Evolutionary conservation across 306 rosid species (phyloP).

Genomic region (Vigna trinervia): DNA sequence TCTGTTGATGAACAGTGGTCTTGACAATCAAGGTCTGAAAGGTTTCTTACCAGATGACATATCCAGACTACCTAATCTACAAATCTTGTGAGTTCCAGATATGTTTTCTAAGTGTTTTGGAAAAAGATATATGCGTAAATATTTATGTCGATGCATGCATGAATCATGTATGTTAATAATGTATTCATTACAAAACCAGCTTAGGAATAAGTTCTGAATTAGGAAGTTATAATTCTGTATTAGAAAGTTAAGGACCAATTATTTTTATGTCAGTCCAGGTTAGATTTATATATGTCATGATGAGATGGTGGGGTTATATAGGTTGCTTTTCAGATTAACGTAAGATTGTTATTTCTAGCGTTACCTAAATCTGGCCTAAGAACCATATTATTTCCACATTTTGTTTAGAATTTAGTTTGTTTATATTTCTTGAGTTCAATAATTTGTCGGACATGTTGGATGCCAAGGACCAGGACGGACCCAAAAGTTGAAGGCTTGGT

Average conservation of each 20-base stretch:
- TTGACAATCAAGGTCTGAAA: slow-evolving; percentile 74
- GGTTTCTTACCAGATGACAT: slow-evolving; percentile 68
- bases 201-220: background rate
- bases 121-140: background rate
- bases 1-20: slow-evolving; percentile 62
- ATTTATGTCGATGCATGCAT: slow-evolving; percentile 2
- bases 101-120: background rate
- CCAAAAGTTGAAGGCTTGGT: background rate
- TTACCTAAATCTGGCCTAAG: background rate
- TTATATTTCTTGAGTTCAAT: background rate
- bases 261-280: background rate
- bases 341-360: background rate
- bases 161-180: background rate
- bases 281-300: background rate
- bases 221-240: background rate
- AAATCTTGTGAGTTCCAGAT: slow-evolving; percentile 62
- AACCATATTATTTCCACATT: background rate
- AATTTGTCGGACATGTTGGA: background rate
- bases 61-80: slow-evolving; percentile 62
- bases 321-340: background rate
- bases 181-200: background rate
- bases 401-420: background rate
- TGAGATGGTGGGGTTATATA: background rate
- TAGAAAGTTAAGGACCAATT: background rate
- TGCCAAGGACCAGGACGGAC: background rate